Evolutionary conservation across 805 yeast species (phyloP).

Genomic region (Lachancea dasiensis): DNA sequence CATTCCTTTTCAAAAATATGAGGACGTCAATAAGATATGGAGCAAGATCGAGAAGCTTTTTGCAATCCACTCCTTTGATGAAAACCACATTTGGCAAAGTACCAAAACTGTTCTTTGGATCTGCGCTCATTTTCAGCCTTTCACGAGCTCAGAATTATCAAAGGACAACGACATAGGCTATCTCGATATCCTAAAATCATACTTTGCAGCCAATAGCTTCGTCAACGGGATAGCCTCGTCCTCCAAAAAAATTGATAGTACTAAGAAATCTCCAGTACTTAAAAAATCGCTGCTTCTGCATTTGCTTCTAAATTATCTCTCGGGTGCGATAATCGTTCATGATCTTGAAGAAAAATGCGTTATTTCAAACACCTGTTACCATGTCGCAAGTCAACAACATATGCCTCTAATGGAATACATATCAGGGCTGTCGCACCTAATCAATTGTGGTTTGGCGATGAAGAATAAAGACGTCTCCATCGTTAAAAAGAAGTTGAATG

Average conservation of each 20-base stretch:
- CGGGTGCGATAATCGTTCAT: slow-evolving; percentile 28
- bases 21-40: slow-evolving; percentile 16
- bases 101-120: slow-evolving; percentile 27
- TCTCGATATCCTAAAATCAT: slow-evolving; percentile 17
- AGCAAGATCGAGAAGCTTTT: slow-evolving; percentile 13
- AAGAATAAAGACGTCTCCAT: slow-evolving; percentile 26
- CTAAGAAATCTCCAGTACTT: slow-evolving; percentile 11
- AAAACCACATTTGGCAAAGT: slow-evolving; percentile 27
- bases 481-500: slow-evolving; percentile 23
- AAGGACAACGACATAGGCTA: slow-evolving; percentile 21
- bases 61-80: slow-evolving; percentile 12
- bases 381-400: slow-evolving; percentile 23
- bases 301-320: slow-evolving; percentile 26
- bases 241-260: slow-evolving; percentile 5
- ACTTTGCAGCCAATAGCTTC: slow-evolving; percentile 21
- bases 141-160: slow-evolving; percentile 26
- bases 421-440: slow-evolving; percentile 30
- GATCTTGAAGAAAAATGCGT: slow-evolving; percentile 23
- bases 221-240: too few species aligned
- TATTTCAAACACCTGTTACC: slow-evolving; percentile 26
- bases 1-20: slow-evolving; percentile 3
- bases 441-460: slow-evolving; percentile 30
- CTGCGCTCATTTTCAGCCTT: slow-evolving; percentile 29
- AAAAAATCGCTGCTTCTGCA: slow-evolving; percentile 26
- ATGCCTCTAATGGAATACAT: slow-evolving; percentile 21